A percentile compares a stretch with the other conserved stretches of the same genome.
Conservation (phyloP, 2,329 filamentous ascomycete genomes). For the Trichothecium sympodiale region DNA sequence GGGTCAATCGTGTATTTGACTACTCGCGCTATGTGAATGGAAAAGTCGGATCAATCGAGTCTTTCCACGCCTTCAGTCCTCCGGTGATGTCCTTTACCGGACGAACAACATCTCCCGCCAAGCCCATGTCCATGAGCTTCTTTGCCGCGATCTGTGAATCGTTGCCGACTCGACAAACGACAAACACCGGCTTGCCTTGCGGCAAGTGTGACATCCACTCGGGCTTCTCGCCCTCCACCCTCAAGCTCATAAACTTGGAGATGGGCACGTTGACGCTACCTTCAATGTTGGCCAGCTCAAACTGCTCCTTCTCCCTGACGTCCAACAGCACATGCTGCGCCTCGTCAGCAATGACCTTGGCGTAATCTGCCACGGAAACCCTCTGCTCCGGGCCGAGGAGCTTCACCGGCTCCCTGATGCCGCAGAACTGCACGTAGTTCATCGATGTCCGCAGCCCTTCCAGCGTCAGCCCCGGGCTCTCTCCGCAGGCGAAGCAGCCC, state of each 20-base stretch:
- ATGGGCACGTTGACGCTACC: slow-evolving; percentile 63
- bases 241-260: slow-evolving; percentile 44
- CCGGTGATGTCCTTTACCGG: slow-evolving; percentile 62
- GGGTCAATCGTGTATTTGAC: slow-evolving; percentile 28
- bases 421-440: slow-evolving; percentile 84
- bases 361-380: slow-evolving; percentile 54
- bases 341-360: slow-evolving; percentile 12
- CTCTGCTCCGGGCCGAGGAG: slow-evolving; percentile 54
- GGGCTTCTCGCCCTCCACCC: slow-evolving; percentile 14
- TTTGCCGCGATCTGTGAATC: slow-evolving; percentile 63
- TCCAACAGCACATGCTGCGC: slow-evolving; percentile 56
- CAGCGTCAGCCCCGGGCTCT: slow-evolving; percentile 47
- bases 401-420: slow-evolving; percentile 41
- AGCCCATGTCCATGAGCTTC: slow-evolving; percentile 51
- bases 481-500: slow-evolving; percentile 69
- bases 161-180: slow-evolving; percentile 66
- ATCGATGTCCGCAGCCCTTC: slow-evolving; percentile 51
- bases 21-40: slow-evolving; percentile 32
- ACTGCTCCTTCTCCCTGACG: slow-evolving; percentile 76
- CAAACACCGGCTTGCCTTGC: slow-evolving; percentile 46
- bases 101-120: slow-evolving; percentile 38
- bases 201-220: slow-evolving; percentile 25
- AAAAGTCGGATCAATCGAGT: slow-evolving; percentile 48
- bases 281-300: slow-evolving; percentile 64
- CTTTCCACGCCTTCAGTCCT: slow-evolving; percentile 63